phyloP scores from a whole-genome alignment of 345 rosid genomes.

The Gossypium turneri region DNA sequence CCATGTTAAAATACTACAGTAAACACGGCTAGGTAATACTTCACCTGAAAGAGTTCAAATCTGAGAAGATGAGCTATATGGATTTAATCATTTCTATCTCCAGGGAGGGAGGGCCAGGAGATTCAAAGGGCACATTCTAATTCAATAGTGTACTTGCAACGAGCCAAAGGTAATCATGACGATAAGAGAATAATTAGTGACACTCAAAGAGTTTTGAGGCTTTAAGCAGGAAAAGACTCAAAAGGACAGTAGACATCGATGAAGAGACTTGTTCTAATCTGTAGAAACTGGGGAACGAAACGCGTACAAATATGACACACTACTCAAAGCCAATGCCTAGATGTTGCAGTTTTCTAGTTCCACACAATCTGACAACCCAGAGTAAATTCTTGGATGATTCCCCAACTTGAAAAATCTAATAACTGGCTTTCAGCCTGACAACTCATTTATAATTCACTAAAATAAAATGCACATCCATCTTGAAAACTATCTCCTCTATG shows the following conservation, averaged over 20 bases:
- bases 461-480: background rate
- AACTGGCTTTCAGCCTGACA: background rate
- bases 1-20: background rate
- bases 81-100: background rate
- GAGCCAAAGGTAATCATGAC: background rate
- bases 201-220: no score
- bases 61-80: background rate
- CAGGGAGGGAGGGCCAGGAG: background rate
- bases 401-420: conserved; percentile 5
- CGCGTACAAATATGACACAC: no score
- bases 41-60: background rate
- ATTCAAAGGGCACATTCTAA: background rate
- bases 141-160: background rate
- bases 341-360: background rate
- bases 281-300: background rate
- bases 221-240: no score
- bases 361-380: background rate
- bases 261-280: background rate
- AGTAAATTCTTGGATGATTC: background rate
- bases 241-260: background rate
- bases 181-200: background rate
- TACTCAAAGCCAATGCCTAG: background rate
- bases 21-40: background rate
- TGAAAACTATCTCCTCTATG: background rate
- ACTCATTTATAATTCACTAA: background rate